These are phyloP conservation scores for Piper betle DNA, from an alignment of 164 flowering plant species.

Conservation along the genomic window DNA sequence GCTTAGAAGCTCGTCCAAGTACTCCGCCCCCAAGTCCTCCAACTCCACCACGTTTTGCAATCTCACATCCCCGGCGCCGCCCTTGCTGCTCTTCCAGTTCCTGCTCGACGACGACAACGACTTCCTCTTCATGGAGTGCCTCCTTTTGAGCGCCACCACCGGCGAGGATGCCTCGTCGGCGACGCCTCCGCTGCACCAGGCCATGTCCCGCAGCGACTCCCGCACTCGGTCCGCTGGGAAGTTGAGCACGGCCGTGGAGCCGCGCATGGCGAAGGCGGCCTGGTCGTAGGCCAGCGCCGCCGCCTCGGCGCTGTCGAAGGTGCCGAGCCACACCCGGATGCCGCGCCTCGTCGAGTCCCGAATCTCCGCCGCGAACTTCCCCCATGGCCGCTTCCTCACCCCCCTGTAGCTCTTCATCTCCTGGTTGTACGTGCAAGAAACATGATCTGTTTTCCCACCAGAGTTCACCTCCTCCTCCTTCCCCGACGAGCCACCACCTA, in stretches of 20 bases:
- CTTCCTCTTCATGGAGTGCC: constrained; percentile 35
- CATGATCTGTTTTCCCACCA: neutral
- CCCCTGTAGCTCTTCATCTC: constrained; percentile 21
- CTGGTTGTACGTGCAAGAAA: neutral
- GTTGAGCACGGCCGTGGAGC: constrained; percentile 40
- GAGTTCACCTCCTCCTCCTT: constrained; percentile 22
- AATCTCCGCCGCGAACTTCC: constrained; percentile 62
- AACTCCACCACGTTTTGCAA: constrained; percentile 26
- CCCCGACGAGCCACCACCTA: neutral
- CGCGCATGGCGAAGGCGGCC: constrained; percentile 48
- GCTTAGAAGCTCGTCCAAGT: constrained; percentile 44
- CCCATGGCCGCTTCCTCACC: constrained; percentile 52
- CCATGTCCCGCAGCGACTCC: constrained; percentile 35
- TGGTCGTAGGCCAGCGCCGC: constrained; percentile 73
- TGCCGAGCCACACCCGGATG: constrained; percentile 60
- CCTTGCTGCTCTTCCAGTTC: constrained; percentile 7
- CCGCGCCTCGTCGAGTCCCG: constrained; percentile 63
- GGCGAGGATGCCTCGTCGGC: constrained; percentile 38
- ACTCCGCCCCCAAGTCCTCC: constrained; percentile 51
- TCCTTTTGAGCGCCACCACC: constrained; percentile 41
- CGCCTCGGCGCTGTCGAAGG: constrained; percentile 63
- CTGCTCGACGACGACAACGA: constrained; percentile 4
- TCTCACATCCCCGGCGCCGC: constrained; percentile 12
- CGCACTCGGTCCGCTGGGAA: constrained; percentile 38
- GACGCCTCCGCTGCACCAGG: constrained; percentile 1